Base-by-base conservation (phyloP, 108 stramenopile species). In the Epithemia pelagica region DNA sequence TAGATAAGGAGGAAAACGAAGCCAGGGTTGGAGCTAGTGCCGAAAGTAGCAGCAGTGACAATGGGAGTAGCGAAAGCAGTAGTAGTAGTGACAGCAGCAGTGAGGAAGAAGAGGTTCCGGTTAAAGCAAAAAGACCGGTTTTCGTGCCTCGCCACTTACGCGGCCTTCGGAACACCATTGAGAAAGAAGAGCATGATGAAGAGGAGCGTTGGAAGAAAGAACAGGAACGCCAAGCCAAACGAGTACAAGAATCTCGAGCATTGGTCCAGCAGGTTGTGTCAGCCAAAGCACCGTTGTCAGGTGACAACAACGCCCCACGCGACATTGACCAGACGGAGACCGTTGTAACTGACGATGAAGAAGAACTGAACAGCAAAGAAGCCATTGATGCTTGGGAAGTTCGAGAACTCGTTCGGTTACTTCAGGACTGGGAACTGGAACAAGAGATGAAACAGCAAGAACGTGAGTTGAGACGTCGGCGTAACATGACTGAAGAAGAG, bases 401-500 rank as follows among this genome's bases (percentile, higher is more conserved):
- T 10, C 81, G 92, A 24, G 92, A 93, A 61, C 29, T 93, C 19
- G 58, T 70, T 26, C 87, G 92, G 21, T 69, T 89, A 15, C 53
- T 84, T 37, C 28, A 56, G 0, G 61, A 82, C 3, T 77, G 88
- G 61, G 95, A 96, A 33, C 72, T 80, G 64, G 67, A 76, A 31
- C 62, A 61, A 32, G 68, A 80, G 55, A 37, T 30, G 7, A 60
- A 72, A 28, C 67, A 64, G 25, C 84, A 95, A 67, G 68, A 57
- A 32, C 59, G 60, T 57, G 97, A 96, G 61, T 74, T 79, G 32
- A 73, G 71, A 58, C 77, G 92, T 26, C 66, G 97, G 29, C 74
- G 90, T 46, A 65, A 79, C 1, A 82, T 99, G 86, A 96, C 96
- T 52, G 95, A 96, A 64, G 96, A 91, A 57, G 93, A 97, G 69